phyloP scores from a whole-genome alignment of 2,329 filamentous ascomycete species.

The Emergomyces africanus region DNA sequence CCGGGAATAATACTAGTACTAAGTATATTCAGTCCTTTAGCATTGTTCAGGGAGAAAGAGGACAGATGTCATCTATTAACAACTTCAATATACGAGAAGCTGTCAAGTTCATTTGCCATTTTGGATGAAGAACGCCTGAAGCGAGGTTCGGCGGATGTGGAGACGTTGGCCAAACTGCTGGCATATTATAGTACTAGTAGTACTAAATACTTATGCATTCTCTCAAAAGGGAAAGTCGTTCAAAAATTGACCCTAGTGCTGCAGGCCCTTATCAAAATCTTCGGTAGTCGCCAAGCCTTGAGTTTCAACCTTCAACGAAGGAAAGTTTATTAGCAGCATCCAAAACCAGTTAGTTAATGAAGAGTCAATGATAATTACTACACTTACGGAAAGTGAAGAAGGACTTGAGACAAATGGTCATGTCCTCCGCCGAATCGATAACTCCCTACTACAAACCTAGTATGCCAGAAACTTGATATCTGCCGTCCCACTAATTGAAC shows the following conservation, averaged over 20 bases:
- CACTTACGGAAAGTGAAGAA: too few species aligned
- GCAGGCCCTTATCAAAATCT: too few species aligned
- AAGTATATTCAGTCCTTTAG: background rate
- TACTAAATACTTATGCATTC: background rate
- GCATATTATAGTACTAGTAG: too few species aligned
- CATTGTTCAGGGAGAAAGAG: background rate
- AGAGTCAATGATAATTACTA: background rate
- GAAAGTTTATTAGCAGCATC: background rate
- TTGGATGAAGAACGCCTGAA: background rate
- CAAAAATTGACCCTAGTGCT: too few species aligned
- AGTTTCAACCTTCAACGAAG: too few species aligned
- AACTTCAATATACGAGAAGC: background rate
- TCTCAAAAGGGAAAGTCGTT: constrained; percentile 2
- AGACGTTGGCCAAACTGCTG: too few species aligned
- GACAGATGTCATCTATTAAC: too few species aligned
- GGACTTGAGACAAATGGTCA: background rate
- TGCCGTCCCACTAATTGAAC: background rate
- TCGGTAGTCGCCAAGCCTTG: too few species aligned
- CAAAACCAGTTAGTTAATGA: background rate
- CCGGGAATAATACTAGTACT: background rate
- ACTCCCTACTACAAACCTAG: background rate
- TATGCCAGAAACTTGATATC: background rate
- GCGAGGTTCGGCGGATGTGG: too few species aligned
- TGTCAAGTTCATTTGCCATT: background rate
- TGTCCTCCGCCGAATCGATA: too few species aligned